Percentiles rank a stretch among this genome's conserved stretches.
Conservation (phyloP, 345 rosid genomes). For the Gossypium sturtianum region DNA sequence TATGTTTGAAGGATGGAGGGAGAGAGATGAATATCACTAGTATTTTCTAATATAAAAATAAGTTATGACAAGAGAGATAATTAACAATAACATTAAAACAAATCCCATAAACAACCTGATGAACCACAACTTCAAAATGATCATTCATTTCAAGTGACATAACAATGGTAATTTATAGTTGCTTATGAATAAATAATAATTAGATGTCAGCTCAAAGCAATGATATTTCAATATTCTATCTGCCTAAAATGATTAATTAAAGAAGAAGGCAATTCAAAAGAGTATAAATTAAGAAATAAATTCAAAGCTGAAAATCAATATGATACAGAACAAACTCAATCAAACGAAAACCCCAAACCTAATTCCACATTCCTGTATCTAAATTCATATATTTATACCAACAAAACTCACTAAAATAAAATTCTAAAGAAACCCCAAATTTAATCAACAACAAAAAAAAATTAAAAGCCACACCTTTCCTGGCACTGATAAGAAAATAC, state of each 20-base stretch:
- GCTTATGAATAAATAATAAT: background rate
- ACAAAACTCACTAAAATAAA: background rate
- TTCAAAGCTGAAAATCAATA: background rate
- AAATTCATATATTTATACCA: background rate
- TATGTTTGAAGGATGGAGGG: too few relatives aligned
- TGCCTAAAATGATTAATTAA: too few relatives aligned
- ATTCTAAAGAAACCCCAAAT: background rate
- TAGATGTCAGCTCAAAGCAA: background rate
- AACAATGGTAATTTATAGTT: background rate
- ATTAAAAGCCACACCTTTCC: constrained; percentile 47
- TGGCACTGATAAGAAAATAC: constrained; percentile 76
- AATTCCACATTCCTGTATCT: background rate
- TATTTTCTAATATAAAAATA: background rate
- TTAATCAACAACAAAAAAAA: background rate
- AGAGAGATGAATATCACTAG: too few relatives aligned
- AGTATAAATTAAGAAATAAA: background rate
- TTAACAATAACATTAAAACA: too few relatives aligned
- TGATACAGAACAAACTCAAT: background rate
- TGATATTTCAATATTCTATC: background rate
- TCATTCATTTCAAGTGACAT: background rate
- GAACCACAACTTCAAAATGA: background rate
- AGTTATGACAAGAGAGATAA: background rate
- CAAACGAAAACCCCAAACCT: background rate
- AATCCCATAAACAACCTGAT: background rate
- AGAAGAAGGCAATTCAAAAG: too few relatives aligned